phyloP scores from a whole-genome alignment of 805 yeast species.

The Candida caryicola region DNA sequence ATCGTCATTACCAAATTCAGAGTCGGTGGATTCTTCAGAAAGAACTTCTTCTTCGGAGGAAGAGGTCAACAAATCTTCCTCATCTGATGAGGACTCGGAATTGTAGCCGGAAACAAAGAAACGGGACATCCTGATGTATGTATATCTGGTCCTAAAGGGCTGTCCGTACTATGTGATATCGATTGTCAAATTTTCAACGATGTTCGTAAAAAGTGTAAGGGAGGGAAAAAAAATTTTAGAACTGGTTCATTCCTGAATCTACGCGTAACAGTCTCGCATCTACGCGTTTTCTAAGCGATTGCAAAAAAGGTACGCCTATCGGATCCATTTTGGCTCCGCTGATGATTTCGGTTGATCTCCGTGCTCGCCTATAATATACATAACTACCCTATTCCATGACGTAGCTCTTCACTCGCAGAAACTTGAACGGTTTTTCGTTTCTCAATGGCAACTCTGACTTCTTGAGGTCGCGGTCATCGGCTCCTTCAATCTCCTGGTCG shows the following conservation, averaged over 20 bases:
- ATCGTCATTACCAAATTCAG: constrained; percentile 50
- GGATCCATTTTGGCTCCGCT: too few relatives aligned
- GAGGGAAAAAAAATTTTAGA: constrained; percentile 15
- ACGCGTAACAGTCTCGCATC: background rate
- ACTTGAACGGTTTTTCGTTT: constrained; percentile 78
- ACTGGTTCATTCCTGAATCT: background rate
- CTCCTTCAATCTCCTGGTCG: constrained; percentile 15
- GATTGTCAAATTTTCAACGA: constrained; percentile 27
- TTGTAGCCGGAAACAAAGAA: constrained; percentile 72
- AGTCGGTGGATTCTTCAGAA: constrained; percentile 43
- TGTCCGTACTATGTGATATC: constrained; percentile 1
- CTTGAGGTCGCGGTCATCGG: constrained; percentile 50
- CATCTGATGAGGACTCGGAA: constrained; percentile 53
- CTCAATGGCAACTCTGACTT: constrained; percentile 49
- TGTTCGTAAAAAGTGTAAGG: constrained; percentile 12
- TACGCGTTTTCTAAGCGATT: background rate
- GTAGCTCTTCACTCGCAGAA: constrained; percentile 58
- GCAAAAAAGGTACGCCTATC: too few relatives aligned
- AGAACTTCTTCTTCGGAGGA: constrained; percentile 62
- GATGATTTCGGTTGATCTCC: too few relatives aligned
- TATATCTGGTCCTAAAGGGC: background rate
- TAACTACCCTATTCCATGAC: constrained; percentile 1
- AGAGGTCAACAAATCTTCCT: constrained; percentile 49
- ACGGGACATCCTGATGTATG: constrained; percentile 67
- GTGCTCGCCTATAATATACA: too few relatives aligned